Conservation (phyloP, 306 rosid species). For the Lablab purpureus region DNA sequence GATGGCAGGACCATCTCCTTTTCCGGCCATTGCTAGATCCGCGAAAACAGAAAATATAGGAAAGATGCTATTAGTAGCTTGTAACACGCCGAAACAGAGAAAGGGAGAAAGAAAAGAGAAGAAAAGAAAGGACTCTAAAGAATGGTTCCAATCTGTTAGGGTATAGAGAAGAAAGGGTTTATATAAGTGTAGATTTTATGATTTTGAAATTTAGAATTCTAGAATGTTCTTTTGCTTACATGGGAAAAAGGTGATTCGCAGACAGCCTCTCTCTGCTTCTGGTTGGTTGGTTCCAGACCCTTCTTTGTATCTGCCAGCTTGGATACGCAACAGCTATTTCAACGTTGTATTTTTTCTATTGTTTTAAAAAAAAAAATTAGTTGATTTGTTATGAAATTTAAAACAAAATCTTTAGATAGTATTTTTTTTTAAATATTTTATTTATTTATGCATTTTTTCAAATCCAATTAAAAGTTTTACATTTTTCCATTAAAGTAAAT, state of each 20-base stretch:
- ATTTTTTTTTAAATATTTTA: no score
- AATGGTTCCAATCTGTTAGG: neutral
- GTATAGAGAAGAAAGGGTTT: neutral
- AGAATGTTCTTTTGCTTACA: constrained; percentile 39
- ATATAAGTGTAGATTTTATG: neutral
- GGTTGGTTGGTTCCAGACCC: constrained; percentile 43
- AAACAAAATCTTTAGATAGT: no score
- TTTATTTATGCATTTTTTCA: no score
- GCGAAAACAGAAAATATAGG: neutral
- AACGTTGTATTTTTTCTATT: no score
- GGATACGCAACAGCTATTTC: neutral
- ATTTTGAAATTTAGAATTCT: neutral
- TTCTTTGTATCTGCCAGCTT: constrained; percentile 32
- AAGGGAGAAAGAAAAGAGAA: neutral
- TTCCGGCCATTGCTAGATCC: constrained; percentile 55
- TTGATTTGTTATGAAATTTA: no score
- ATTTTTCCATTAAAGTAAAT: no score
- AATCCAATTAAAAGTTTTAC: no score
- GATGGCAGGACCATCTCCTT: constrained; percentile 72
- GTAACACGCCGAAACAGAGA: neutral
- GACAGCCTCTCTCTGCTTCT: constrained; percentile 4
- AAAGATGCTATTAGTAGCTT: neutral
- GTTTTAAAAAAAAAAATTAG: no score
- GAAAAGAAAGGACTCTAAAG: neutral
- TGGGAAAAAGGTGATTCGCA: neutral